Base-by-base conservation (phyloP, 805 yeast species). In the Starmerella tilneyi region DNA sequence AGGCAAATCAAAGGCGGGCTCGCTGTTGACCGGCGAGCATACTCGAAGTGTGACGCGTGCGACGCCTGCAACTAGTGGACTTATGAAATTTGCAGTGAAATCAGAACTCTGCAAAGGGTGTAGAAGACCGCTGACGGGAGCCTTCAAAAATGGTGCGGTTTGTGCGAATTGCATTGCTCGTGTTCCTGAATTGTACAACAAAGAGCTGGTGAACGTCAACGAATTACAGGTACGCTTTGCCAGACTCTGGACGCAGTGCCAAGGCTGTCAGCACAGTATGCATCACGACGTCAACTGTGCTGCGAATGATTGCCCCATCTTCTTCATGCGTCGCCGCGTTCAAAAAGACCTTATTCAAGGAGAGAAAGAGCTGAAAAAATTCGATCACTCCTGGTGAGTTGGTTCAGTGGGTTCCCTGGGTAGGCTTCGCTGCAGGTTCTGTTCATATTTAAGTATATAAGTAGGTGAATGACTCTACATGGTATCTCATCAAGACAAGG, bases 191-290 rank as follows among this genome's bases (percentile, higher is more conserved):
- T 62, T 88, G 21, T 92, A 85, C 58, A 78, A 85, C n/a, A 76
- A 78, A 47, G 86, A 92, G 9, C 65, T 92, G 38, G 80, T 83
- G 3, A 79, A 76, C 48, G 78, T 88, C 71, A 81, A 85, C 59
- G 78, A 76, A 34, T 65, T 89, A 48, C 95, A 92, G 60, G 74
- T 76, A 48, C 79, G 81, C 55, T 92, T 85, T 57, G 79, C 94
- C 3, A 70, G 94, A 52, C 66, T 92, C 51, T 92, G 99, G 99
- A 89, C 97, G 0, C 94, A 92, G 60, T 94, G 99, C 62, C 99
- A 92, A 66, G 70, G 96, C 48, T 92, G 98, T 63, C 96, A 94
- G 56, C 97, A 97, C 0, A 83, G 92, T 21, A 67, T 94, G 44
- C 96, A 92, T 57, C 96, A 86, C 63, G 97, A 92, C 56, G 97